Base-by-base conservation (phyloP, 768 basidiomycete genomes). In the Daedaleopsis nitida region DNA sequence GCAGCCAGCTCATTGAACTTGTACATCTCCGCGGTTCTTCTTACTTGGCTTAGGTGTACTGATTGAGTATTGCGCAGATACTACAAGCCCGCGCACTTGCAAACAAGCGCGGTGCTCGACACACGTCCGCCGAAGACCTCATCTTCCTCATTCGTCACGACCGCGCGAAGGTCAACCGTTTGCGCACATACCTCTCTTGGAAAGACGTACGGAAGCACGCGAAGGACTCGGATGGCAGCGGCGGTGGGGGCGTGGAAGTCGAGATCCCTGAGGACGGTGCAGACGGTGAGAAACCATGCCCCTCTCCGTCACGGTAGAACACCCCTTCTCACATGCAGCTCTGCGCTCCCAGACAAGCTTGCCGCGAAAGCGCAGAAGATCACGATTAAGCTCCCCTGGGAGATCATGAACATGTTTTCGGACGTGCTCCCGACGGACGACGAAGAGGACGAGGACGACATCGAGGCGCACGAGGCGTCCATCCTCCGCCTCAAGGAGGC, bases 61-160 rank as follows among this genome's bases (percentile, higher is more conserved):
- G 34, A 23, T 5, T 6, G 2, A 21, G 17, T 47, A 21, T 23
- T 60, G 53, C 35, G 52, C 61, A 93, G 96, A 93, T 97, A 64
- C 81, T 94, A 0, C 94, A 96, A 78, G 94, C 96, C 3, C 87
- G 94, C 17, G 86, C 85, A 1, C 81, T 95, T 5, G 92, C 96
- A 0, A 87, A 81, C 52, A 85, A 91, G 37, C 87, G 96, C 8
- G 88, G 90, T 0, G 91, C 92, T 7, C 88, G 94, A 21, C 93
- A 88, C 65, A 82, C 96, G 42, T 87, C 91, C 2, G 90, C 94
- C 0, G 96, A 98, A 74, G 96, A 98, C 74, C 87, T 98, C 57
- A 94, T 98, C 66, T 98, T 97, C 67, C 88, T 97, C 70, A 94
- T 98, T 69, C 88, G 96, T 6, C 90, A 96, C 68, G 96, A 98